Evolutionary conservation across 495 filamentous ascomycete species (phyloP), one percentile per base, ranked within the genome.

Genomic region (Hyaloscypha finlandica): DNA sequence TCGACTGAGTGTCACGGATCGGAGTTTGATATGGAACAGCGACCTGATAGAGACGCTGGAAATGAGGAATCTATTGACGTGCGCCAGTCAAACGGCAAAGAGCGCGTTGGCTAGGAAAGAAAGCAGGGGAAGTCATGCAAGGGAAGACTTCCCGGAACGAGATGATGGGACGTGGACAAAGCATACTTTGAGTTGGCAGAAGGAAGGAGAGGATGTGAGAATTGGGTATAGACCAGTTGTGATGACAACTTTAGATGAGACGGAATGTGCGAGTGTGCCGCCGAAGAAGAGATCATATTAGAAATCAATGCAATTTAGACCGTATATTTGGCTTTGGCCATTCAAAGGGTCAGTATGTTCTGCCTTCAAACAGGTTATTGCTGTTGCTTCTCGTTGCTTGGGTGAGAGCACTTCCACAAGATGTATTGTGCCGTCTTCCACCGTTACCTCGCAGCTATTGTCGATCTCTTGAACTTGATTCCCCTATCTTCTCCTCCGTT

Each of bases 31-130:
- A 3, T 70, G 71, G 71, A 73, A 73, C 42, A 66, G 62, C 19
- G 71, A 73, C 56, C 53, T 73, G 52, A 66, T 73, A 57, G 71
- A 73, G 63, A 71, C 71, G 20, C 51, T 73, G 59, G 71, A 73
- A 59, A 68, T 67, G 63, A 54, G 71, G 37, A 73, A 73, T 71
- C 55, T 71, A 22, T 35, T 73, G n/a, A 69, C 68, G 48, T 73
- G 71, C 45, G 71, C 71, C 12, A 52, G n/a, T 14, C 71, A 71
- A 57, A 73, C 71, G 52, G 71, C 68, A 19, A 70, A 68, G 51
- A 67, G 68, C n/a, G 68, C 71, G 0, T 64, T 68, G 59, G 65
- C 65, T 30, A 70, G 71, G 25, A 68, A 62, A 63, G 71, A 73
- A 63, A 68, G 65, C 62, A 59, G 71, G 25, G 71, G 71, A 8